A percentile compares a stretch with the other conserved stretches of the same genome.
Conservation (phyloP, 208 protist genomes). For the Angomonas desouzai region DNA sequence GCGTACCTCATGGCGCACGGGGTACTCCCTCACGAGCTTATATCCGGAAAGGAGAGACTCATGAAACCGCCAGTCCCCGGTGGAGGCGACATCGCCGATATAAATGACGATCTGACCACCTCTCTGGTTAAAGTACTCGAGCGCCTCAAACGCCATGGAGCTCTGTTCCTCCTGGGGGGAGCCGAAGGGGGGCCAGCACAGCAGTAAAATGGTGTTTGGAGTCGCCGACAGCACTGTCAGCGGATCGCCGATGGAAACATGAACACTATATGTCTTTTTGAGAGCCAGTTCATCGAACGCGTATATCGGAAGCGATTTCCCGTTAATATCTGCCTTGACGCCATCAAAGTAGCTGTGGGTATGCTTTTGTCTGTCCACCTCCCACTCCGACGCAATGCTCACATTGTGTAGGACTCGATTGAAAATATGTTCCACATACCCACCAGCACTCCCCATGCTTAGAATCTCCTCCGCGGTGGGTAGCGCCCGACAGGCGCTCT, state of each 20-base stretch:
- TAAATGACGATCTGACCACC: constrained; percentile 80
- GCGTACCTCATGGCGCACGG: constrained; percentile 80
- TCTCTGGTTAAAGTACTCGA: constrained; percentile 78
- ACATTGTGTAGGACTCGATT: constrained; percentile 75
- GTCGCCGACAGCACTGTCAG: constrained; percentile 67
- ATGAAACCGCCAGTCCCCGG: constrained; percentile 88
- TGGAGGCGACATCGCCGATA: constrained; percentile 82
- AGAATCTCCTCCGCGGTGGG: constrained; percentile 58
- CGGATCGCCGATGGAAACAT: constrained; percentile 75
- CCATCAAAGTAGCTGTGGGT: constrained; percentile 55
- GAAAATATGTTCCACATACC: constrained; percentile 89
- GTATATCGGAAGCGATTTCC: constrained; percentile 54
- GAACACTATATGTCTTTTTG: constrained; percentile 72
- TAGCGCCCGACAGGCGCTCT: constrained; percentile 42
- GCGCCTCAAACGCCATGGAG: constrained; percentile 89
- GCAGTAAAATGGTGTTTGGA: constrained; percentile 56
- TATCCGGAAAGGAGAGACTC: constrained; percentile 79
- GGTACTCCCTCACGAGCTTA: constrained; percentile 73
- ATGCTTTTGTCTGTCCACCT: neutral
- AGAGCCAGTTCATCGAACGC: constrained; percentile 81
- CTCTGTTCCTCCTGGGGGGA: constrained; percentile 82
- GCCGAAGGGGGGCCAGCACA: constrained; percentile 89
- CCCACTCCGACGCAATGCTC: constrained; percentile 25
- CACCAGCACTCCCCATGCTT: constrained; percentile 76
- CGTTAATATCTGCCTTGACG: constrained; percentile 50